These are phyloP conservation scores for Lolium rigidum DNA, from an alignment of 176 grass and related monocot genomes.

Conservation along the genomic window DNA sequence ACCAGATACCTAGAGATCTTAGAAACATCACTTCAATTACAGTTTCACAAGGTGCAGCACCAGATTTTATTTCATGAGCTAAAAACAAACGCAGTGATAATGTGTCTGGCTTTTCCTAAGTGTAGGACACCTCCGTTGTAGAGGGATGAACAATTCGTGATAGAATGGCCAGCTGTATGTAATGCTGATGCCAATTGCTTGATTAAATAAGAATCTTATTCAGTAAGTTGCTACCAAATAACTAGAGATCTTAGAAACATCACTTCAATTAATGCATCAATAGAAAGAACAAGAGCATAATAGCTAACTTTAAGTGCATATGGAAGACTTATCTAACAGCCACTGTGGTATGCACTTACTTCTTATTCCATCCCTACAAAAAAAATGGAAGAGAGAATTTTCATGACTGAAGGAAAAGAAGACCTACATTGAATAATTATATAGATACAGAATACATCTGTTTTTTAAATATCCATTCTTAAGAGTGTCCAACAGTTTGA, in stretches of 20 bases:
- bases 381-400: conserved; percentile 38
- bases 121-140: background rate
- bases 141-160: background rate
- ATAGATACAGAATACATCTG: background rate
- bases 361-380: conserved; percentile 99
- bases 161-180: conserved; percentile 14
- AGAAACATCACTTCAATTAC: too few relatives aligned
- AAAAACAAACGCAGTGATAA: conserved; percentile 2
- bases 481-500: background rate
- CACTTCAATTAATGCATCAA: background rate
- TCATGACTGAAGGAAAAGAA: background rate
- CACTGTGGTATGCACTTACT: conserved; percentile 62
- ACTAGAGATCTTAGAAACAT: conserved; percentile 16
- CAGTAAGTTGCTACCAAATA: background rate
- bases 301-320: background rate
- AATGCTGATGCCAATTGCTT: background rate
- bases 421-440: background rate
- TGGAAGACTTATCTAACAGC: conserved; percentile 40
- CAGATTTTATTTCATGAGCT: conserved; percentile 13
- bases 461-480: background rate
- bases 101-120: background rate
- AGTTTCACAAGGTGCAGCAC: background rate
- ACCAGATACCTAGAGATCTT: too few relatives aligned
- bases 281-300: background rate
- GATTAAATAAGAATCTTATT: background rate